Conservation (phyloP, 2,329 filamentous ascomycete species). For the Lanzia echinophila region DNA sequence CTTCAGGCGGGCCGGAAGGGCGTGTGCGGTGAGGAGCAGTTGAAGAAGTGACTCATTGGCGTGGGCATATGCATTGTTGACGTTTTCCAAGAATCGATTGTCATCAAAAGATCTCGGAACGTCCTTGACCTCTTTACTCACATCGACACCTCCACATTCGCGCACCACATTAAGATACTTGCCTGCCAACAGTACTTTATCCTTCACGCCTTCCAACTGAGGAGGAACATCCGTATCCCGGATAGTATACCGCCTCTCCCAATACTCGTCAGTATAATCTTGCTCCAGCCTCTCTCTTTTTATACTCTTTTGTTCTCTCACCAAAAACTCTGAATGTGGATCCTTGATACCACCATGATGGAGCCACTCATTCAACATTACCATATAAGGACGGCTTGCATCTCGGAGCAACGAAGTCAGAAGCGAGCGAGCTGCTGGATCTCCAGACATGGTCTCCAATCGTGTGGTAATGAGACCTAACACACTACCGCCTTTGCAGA, state of each 20-base stretch:
- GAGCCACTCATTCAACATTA: conserved; percentile 97
- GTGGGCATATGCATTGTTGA: conserved; percentile 89
- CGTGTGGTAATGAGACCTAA: conserved; percentile 79
- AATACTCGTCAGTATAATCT: conserved; percentile 98
- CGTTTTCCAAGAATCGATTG: conserved; percentile 85
- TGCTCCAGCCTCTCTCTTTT: conserved; percentile 83
- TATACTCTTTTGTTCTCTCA: conserved; percentile 95
- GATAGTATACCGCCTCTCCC: conserved; percentile 95
- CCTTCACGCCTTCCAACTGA: conserved; percentile 83
- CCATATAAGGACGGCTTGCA: conserved; percentile 90
- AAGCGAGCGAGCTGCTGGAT: conserved; percentile 77
- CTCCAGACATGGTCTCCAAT: conserved; percentile 84
- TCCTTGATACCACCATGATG: conserved; percentile 95
- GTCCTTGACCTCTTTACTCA: conserved; percentile 80
- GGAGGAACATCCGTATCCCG: conserved; percentile 86
- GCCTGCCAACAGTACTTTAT: conserved; percentile 89
- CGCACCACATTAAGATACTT: conserved; percentile 98
- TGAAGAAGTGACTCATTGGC: conserved; percentile 91
- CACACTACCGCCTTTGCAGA: conserved; percentile 96
- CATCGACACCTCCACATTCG: conserved; percentile 92
- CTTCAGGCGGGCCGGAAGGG: conserved; percentile 75
- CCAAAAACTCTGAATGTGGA: conserved; percentile 85
- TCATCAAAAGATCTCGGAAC: conserved; percentile 93
- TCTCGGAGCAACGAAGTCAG: conserved; percentile 79
- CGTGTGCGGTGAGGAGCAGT: conserved; percentile 85